A percentile compares a stretch with the other conserved stretches of the same genome.
These are phyloP conservation scores for Halteria grandinella DNA, from an alignment of 73 alveolate species.

Conservation along the genomic window DNA sequence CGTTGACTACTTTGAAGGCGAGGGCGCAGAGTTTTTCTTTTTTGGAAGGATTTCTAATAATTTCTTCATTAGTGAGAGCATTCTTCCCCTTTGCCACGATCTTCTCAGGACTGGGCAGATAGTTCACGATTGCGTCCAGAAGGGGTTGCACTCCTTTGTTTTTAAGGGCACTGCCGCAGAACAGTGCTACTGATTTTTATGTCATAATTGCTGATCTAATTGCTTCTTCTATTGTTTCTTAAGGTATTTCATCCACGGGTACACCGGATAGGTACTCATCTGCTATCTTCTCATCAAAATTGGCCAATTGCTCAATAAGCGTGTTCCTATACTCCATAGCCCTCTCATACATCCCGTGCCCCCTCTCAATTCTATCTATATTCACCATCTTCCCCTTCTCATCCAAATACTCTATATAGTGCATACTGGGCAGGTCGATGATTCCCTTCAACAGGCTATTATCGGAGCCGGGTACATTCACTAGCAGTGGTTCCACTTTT, in stretches of 20 bases:
- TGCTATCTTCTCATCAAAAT: conserved; percentile 71
- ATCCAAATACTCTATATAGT: conserved; percentile 49
- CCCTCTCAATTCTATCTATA: conserved; percentile 11
- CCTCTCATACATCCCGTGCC: conserved; percentile 16
- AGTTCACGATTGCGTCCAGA: conserved; percentile 74
- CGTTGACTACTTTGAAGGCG: conserved; percentile 83
- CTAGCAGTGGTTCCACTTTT: conserved; percentile 69
- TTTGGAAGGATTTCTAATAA: conserved; percentile 15
- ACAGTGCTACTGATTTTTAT: conserved; percentile 73
- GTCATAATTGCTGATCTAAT: conserved; percentile 60
- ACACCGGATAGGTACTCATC: conserved; percentile 64
- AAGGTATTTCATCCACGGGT: conserved; percentile 28
- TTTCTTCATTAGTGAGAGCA: background rate
- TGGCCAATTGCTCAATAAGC: conserved; percentile 62
- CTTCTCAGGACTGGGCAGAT: conserved; percentile 85
- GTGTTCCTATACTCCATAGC: conserved; percentile 19
- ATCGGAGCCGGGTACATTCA: conserved; percentile 61
- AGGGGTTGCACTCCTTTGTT: conserved; percentile 88
- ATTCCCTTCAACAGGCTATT: conserved; percentile 58
- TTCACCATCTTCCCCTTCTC: conserved; percentile 55
- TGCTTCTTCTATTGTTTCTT: conserved; percentile 47
- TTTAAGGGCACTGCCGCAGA: conserved; percentile 86
- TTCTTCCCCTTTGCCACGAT: conserved; percentile 43
- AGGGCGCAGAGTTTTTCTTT: conserved; percentile 80
- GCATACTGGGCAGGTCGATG: conserved; percentile 67